phyloP scores from a whole-genome alignment of 1,139 yeast species.

The Pichia sp. region DNA sequence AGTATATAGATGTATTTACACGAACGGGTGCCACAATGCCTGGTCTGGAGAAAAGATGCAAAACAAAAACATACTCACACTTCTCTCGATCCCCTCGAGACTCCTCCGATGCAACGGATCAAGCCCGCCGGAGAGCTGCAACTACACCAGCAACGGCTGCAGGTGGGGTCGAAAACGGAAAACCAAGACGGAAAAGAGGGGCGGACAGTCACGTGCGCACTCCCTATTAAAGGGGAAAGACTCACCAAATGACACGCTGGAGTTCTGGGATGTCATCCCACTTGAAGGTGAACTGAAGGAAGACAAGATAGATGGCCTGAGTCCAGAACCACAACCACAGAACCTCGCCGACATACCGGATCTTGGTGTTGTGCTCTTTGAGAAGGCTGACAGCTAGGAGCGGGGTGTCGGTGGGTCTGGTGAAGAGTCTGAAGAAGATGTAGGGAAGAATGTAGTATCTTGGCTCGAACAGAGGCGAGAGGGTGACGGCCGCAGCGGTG shows the following conservation, averaged over 20 bases:
- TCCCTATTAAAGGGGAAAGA: neutral
- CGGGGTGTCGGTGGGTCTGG: slow-evolving; percentile 40
- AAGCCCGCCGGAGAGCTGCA: neutral
- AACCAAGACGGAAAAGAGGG: neutral
- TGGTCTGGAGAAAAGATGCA: too few relatives aligned
- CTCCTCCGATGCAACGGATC: neutral
- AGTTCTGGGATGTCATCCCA: slow-evolving; percentile 61
- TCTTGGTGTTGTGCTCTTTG: slow-evolving; percentile 26
- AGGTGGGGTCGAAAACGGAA: neutral
- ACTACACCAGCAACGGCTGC: neutral
- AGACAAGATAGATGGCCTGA: slow-evolving; percentile 47
- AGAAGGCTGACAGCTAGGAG: slow-evolving; percentile 26
- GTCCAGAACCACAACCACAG: slow-evolving; percentile 59
- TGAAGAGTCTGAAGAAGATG: slow-evolving; percentile 63
- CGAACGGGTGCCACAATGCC: too few relatives aligned
- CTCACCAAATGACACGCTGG: slow-evolving; percentile 90
- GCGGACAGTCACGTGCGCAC: neutral
- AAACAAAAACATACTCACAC: too few relatives aligned
- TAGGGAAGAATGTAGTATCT: slow-evolving; percentile 85
- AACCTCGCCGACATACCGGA: slow-evolving; percentile 51
- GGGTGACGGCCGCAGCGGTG: slow-evolving; percentile 59
- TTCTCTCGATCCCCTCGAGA: neutral
- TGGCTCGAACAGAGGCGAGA: slow-evolving; percentile 91
- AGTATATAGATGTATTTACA: too few relatives aligned
- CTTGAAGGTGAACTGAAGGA: slow-evolving; percentile 55